Base-by-base conservation (phyloP, 108 stramenopile genomes). In the Cylindrotheca fusiformis region DNA sequence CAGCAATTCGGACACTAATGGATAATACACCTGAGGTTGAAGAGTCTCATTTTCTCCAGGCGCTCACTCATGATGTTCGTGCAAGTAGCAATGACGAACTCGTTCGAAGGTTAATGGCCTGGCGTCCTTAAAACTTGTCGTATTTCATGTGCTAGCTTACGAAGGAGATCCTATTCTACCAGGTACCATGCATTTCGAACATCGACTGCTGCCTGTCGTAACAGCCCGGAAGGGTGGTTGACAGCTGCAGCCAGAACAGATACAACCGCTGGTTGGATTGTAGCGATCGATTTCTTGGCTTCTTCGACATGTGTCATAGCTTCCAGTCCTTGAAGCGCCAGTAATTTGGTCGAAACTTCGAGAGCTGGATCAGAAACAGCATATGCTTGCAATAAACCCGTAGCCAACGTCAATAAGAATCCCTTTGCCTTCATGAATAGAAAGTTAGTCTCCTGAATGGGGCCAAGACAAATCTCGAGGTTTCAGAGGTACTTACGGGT, bases 1-100 rank as follows among this genome's bases (percentile, higher is more conserved):
- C 91, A 25, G 80, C 88, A 18, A 68, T 93, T 52, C 69, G 80
- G 29, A 78, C 81, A 17, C 67, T 91, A 4, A 55, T 56, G 4
- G 82, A 79, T 8, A 32, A 52, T 6, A 32, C 56, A 5, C 51
- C 32, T 48, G 55, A 56, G 8, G 24, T 69, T 26, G 54, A 70
- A 49, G 52, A 74, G 45, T 21, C 23, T 1, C 83, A 87, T 52
- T 87, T 84, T 61, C 28, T 57, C 26, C 60, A 78, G 17, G 81
- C 83, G 4, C 50, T 71, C 4, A 17, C 71, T 14, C 22, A 70
- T 25, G 83, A 85, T 60, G 61, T 80, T 25, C 29, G 25, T 25
- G 67, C 63, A 14, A 87, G 86, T 49, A 83, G 79, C 46, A 69
- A 83, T 62, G 63, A 74, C 22, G 36, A 47, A 1, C 69, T 87